Conservation (phyloP, 2,329 filamentous ascomycete genomes). For the Aspergillus fumigatiaffinis region DNA sequence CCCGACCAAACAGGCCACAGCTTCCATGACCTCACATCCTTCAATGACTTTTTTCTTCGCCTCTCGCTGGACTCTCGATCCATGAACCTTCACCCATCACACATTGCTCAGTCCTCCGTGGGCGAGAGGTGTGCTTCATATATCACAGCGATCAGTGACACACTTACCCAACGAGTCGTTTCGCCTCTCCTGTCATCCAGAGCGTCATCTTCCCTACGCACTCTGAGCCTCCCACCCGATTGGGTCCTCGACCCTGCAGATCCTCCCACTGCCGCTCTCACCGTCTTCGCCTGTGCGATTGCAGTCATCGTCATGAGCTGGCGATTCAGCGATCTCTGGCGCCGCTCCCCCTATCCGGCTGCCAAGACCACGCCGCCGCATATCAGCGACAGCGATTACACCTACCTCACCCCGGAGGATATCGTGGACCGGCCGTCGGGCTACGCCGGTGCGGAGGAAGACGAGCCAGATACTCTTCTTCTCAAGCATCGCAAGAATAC, state of each 20-base stretch:
- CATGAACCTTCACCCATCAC: slow-evolving; percentile 38
- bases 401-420: slow-evolving; percentile 37
- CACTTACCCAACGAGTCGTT: slow-evolving; percentile 29
- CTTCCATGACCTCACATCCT: slow-evolving; percentile 15
- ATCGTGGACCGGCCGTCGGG: slow-evolving; percentile 25
- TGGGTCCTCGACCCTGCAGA: slow-evolving; percentile 6
- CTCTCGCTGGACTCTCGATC: slow-evolving; percentile 17
- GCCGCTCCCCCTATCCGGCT: slow-evolving; percentile 26
- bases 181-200: slow-evolving; percentile 20
- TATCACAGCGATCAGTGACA: slow-evolving; percentile 32
- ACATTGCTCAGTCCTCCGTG: slow-evolving; percentile 35
- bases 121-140: slow-evolving; percentile 40
- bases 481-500: slow-evolving; percentile 41
- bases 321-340: slow-evolving; percentile 30
- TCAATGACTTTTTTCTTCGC: neutral
- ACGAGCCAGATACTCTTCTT: slow-evolving; percentile 41
- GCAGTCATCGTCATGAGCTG: slow-evolving; percentile 33
- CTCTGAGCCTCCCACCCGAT: slow-evolving; percentile 19
- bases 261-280: slow-evolving; percentile 21
- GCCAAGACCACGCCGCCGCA: slow-evolving; percentile 27
- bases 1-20: too few relatives aligned
- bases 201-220: slow-evolving; percentile 19
- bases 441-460: slow-evolving; percentile 22
- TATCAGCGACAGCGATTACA: slow-evolving; percentile 37
- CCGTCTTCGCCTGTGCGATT: slow-evolving; percentile 26